Evolutionary conservation across 345 rosid species (phyloP).

Genomic region (Corchorus olitorius): DNA sequence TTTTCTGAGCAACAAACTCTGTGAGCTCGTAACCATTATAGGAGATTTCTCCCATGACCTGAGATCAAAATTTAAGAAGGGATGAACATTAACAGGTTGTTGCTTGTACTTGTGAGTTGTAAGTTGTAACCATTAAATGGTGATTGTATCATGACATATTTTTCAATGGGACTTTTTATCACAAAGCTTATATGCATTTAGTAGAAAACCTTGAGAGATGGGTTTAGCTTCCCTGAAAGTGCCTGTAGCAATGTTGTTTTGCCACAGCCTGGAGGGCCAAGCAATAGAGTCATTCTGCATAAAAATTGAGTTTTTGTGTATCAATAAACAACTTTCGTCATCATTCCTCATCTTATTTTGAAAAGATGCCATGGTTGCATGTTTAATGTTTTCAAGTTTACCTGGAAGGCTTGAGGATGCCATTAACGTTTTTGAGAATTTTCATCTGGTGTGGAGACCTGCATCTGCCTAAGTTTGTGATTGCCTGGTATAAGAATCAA

Average conservation of each 20-base stretch:
- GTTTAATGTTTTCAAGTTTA: background rate
- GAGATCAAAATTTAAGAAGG: background rate
- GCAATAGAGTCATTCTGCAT: background rate
- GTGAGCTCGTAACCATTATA: constrained; percentile 56
- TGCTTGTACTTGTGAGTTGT: too few relatives aligned
- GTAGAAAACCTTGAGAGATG: constrained; percentile 41
- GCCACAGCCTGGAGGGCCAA: constrained; percentile 26
- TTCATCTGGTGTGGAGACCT: constrained; percentile 18
- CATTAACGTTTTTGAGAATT: constrained; percentile 44
- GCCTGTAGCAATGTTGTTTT: constrained; percentile 50
- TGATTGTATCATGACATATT: too few relatives aligned
- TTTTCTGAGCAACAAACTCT: constrained; percentile 62
- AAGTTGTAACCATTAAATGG: too few relatives aligned
- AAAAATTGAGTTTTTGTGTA: background rate
- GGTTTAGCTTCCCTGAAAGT: constrained; percentile 44
- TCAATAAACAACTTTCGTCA: background rate
- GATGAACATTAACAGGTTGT: too few relatives aligned
- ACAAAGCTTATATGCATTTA: background rate
- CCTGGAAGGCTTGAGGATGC: constrained; percentile 57
- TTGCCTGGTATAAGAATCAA: constrained; percentile 22
- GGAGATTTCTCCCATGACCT: constrained; percentile 52
- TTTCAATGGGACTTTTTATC: too few relatives aligned
- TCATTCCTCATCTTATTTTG: background rate
- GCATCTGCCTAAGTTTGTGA: constrained; percentile 16
- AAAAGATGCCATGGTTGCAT: background rate